Conservation (phyloP, 1,284 basidiomycete genomes). For the Tilletia setariae region DNA sequence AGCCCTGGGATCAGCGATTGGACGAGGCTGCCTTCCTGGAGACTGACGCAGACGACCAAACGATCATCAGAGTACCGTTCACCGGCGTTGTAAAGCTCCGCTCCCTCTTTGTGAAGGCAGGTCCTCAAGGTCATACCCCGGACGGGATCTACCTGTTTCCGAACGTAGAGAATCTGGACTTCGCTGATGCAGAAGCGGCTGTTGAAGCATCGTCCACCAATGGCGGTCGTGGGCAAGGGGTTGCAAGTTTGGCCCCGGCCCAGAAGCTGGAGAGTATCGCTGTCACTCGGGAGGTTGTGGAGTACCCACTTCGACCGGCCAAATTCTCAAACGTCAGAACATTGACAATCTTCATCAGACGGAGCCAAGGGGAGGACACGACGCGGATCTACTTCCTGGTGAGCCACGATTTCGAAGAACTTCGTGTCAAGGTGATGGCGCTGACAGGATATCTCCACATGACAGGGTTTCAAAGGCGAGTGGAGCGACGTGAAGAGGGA, state of each 20-base stretch:
- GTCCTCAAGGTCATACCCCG: slow-evolving; percentile 35
- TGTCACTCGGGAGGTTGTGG: slow-evolving; percentile 34
- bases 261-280: slow-evolving; percentile 43
- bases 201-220: no score
- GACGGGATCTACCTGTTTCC: slow-evolving; percentile 36
- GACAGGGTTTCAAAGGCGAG: slow-evolving; percentile 47
- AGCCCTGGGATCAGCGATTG: slow-evolving; percentile 36
- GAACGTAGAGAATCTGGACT: slow-evolving; percentile 40
- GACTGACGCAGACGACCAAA: slow-evolving; percentile 43
- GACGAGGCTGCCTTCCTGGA: slow-evolving; percentile 26
- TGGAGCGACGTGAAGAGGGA: slow-evolving; percentile 23
- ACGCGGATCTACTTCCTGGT: slow-evolving; percentile 33
- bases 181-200: slow-evolving; percentile 30
- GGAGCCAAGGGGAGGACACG: slow-evolving; percentile 27
- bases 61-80: slow-evolving; percentile 47
- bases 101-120: slow-evolving; percentile 29
- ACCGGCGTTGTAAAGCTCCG: slow-evolving; percentile 40
- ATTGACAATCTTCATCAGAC: slow-evolving; percentile 43
- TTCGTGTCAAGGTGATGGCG: no score
- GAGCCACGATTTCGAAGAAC: no score
- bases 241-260: slow-evolving; percentile 19
- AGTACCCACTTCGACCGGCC: slow-evolving; percentile 43
- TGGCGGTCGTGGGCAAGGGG: not conserved
- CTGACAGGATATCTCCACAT: no score
- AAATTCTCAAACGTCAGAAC: slow-evolving; percentile 44